Conservation (phyloP, 306 rosid genomes). For the Vicia faba region DNA sequence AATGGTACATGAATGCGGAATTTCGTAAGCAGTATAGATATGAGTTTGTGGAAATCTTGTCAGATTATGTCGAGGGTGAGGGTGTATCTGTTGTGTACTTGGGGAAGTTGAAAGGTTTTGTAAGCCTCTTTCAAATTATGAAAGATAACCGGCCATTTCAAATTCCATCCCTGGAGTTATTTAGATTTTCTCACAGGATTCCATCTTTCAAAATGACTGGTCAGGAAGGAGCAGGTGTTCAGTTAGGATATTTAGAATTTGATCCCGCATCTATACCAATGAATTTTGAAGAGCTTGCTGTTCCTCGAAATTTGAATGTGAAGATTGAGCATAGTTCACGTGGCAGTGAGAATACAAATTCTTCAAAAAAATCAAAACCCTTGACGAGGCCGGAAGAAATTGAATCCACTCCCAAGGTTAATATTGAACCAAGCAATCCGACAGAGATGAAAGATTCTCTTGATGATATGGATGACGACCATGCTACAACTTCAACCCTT, state of each 20-base stretch:
- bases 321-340: slow-evolving; percentile 23
- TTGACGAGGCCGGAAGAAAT: slow-evolving; percentile 38
- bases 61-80: slow-evolving; percentile 53
- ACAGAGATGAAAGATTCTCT: slow-evolving; percentile 33
- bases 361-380: slow-evolving; percentile 43
- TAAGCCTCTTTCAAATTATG: slow-evolving; percentile 52
- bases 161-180: slow-evolving; percentile 54
- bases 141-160: slow-evolving; percentile 38
- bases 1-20: slow-evolving; percentile 50
- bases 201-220: slow-evolving; percentile 76
- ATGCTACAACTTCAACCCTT: slow-evolving; percentile 30
- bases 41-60: slow-evolving; percentile 72
- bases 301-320: slow-evolving; percentile 35
- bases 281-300: slow-evolving; percentile 41
- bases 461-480: slow-evolving; percentile 26
- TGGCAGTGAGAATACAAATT: slow-evolving; percentile 29
- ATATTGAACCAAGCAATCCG: slow-evolving; percentile 32
- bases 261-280: slow-evolving; percentile 78
- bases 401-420: slow-evolving; percentile 32
- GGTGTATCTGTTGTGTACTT: slow-evolving; percentile 52
- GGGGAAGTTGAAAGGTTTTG: slow-evolving; percentile 71
- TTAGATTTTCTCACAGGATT: slow-evolving; percentile 89
- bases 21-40: slow-evolving; percentile 49
- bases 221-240: slow-evolving; percentile 68
- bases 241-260: slow-evolving; percentile 67